Conservation (phyloP, 441 rosid genomes). For the Isatis lusitanica region DNA sequence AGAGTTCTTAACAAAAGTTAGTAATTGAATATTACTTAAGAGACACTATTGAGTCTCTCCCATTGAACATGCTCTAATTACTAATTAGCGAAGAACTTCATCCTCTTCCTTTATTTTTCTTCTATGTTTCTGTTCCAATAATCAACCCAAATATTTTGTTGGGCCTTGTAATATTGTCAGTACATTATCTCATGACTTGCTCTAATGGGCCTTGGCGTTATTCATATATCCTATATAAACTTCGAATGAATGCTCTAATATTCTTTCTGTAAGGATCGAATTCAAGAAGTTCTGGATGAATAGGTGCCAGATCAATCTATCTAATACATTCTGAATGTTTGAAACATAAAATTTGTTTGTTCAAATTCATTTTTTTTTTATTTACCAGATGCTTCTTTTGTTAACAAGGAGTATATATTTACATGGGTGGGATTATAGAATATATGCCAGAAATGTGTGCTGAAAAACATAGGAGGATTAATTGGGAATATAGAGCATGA, state of each 20-base stretch:
- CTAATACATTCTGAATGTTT: neutral
- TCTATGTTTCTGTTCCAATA: neutral
- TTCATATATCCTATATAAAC: neutral
- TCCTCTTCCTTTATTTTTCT: neutral
- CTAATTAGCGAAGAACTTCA: neutral
- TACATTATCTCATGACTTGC: neutral
- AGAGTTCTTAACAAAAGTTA: too few species aligned
- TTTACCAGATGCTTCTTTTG: too few species aligned
- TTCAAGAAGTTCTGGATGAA: neutral
- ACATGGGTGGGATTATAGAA: neutral
- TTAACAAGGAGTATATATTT: neutral
- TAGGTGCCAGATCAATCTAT: neutral
- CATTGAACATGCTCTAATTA: too few species aligned
- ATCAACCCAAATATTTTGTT: neutral
- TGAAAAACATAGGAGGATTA: neutral
- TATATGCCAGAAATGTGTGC: neutral
- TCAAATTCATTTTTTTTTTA: too few species aligned
- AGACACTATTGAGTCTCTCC: too few species aligned
- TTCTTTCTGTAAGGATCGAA: too few species aligned
- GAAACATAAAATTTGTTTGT: neutral
- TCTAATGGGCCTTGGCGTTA: conserved; percentile 14
- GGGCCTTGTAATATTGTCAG: neutral
- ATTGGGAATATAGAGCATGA: neutral
- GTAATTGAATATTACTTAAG: too few species aligned
- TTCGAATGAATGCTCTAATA: neutral